These are phyloP conservation scores for Rhododendron ovatum DNA, from an alignment of 148 eudicot genomes.

Conservation along the genomic window DNA sequence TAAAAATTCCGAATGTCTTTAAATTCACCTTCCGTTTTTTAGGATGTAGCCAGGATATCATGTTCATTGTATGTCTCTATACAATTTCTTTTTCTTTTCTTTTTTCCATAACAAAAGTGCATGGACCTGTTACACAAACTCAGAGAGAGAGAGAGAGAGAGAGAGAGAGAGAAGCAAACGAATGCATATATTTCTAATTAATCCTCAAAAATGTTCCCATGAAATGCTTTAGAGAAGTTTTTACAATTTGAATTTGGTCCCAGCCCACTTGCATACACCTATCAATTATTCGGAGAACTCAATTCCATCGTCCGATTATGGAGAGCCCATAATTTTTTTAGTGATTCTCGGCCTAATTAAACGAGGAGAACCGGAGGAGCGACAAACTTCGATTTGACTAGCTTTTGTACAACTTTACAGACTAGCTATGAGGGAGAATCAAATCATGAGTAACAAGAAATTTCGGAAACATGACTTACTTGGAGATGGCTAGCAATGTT, in stretches of 20 bases:
- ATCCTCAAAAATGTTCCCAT: not conserved
- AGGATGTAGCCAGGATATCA: too few relatives aligned
- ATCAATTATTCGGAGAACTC: too few relatives aligned
- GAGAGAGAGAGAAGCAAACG: not conserved
- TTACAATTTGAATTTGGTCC: not conserved
- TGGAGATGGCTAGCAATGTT: conserved; percentile 98
- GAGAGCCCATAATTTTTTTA: too few relatives aligned
- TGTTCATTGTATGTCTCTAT: too few relatives aligned
- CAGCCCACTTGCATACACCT: too few relatives aligned
- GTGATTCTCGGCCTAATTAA: not conserved
- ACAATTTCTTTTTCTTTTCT: too few relatives aligned
- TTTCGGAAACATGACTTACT: conserved; percentile 24
- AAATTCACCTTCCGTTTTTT: too few relatives aligned
- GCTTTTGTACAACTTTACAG: not conserved
- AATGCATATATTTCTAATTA: not conserved
- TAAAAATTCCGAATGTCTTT: too few relatives aligned
- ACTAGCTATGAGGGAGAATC: not conserved
- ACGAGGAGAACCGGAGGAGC: not conserved
- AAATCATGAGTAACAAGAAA: not conserved
- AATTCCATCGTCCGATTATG: too few relatives aligned
- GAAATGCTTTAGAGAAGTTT: not conserved
- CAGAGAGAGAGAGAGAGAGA: too few relatives aligned
- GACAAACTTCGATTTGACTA: not conserved
- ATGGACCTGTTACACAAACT: not conserved
- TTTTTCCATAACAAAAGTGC: not conserved